Percentiles rank a stretch among this genome's conserved stretches.
phyloP scores from a whole-genome alignment of 208 protist species.

The Trichomonas tenax region DNA sequence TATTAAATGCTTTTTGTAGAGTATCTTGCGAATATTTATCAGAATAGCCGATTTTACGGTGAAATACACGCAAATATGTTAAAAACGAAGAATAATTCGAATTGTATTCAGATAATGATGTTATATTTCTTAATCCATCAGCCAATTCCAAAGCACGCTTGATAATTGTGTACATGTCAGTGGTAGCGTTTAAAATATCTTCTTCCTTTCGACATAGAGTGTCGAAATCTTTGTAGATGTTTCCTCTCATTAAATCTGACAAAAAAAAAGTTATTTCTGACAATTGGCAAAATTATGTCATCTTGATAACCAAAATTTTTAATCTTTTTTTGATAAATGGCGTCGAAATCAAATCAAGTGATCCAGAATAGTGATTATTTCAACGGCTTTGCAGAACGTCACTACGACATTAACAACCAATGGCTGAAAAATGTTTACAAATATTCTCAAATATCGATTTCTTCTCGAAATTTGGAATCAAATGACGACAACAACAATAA shows the following conservation, averaged over 20 bases:
- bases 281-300: too few relatives aligned
- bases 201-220: neutral
- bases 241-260: neutral
- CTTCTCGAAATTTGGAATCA: too few relatives aligned
- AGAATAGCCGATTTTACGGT: neutral
- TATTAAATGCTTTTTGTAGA: neutral
- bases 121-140: neutral
- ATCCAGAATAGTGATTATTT: too few relatives aligned
- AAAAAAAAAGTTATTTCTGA: too few relatives aligned
- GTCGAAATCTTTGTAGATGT: neutral
- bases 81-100: neutral
- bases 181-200: neutral
- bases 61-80: neutral
- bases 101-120: neutral
- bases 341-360: too few relatives aligned
- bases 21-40: neutral
- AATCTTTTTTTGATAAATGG: too few relatives aligned
- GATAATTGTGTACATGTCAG: neutral
- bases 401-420: too few relatives aligned
- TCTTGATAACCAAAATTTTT: too few relatives aligned
- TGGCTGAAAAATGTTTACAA: too few relatives aligned
- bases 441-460: too few relatives aligned
- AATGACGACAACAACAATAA: too few relatives aligned
- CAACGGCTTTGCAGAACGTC: too few relatives aligned
- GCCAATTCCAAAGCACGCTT: neutral